Evolutionary conservation across 352 stramenopile species (phyloP), one percentile per base, ranked within the genome.

Genomic region (Pythium vanterpoolii): DNA sequence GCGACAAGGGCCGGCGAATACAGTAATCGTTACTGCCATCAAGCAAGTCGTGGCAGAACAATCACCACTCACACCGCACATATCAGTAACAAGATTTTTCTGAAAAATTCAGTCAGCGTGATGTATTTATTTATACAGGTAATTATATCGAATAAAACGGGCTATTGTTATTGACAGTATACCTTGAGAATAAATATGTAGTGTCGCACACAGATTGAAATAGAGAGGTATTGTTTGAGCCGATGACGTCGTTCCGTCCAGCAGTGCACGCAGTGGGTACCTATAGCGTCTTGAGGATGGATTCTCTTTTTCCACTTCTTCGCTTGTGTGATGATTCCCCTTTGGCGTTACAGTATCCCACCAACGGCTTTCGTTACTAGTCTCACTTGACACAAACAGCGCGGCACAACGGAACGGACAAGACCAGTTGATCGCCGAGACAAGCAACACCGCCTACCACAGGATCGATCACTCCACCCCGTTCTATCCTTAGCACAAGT

Each of bases 291-390:
- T 21, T 33, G 45, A 26, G 6, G 50, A 57, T 57, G 50, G 50
- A 36, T 57, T 57, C 50, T 57, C 50, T 57, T 57, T 57, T 56
- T 57, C 39, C 39, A 45, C 44, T 47, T 47, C 40, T 47, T 27
- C 19, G 5, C 42, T 21, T 16, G 19, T 16, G 19, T 48, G 42
- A 42, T 18, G 11, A n/a, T 16, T 42, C 34, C 34, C 19, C 34
- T 5, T 8, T n/a, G n/a, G n/a, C n/a, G n/a, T n/a, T n/a, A n/a
- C n/a, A n/a, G n/a, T n/a, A n/a, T n/a, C n/a, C n/a, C n/a, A n/a
- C n/a, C n/a, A n/a, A n/a, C n/a, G n/a, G 18, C 14, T 19, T 7
- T 40, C 34, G 11, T 16, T 4, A 27, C 50, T 14, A 4, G n/a
- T 34, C 36, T 23, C 34, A 47, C 28, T 47, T 57, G 50, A 57